Base-by-base conservation (phyloP, 495 filamentous ascomycete genomes). In the Penicillium coprophilum region DNA sequence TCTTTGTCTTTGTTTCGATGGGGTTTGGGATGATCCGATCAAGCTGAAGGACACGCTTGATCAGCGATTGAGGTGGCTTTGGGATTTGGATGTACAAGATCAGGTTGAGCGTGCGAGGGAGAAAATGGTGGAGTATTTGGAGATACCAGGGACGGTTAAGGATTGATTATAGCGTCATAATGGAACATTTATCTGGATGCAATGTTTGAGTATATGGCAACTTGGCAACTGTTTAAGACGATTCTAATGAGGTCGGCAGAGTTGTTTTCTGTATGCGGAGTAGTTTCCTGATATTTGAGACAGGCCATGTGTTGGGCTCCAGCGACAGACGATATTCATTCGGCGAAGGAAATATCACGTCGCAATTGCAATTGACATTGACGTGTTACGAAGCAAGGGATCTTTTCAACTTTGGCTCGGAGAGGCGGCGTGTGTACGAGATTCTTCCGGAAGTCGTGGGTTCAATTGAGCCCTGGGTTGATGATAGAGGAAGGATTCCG, bases 11-110 rank as follows among this genome's bases (percentile, higher is more conserved):
- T 72, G 70, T 21, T 57, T 72, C 28, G 68, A 76, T n/a, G 72
- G 68, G 0, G 71, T 78, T 0, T 71, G 67, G 0, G 70, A 72
- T 28, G 74, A 84, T 55, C 71, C 78, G 49, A 59, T 65, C 0
- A 76, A 74, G 55, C 62, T 83, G 2, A 71, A 64, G 28, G 53
- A 68, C 21, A 73, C 65, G 0, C 70, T 81, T 7, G 63, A 79
- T 19, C 59, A 66, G 19, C 66, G 80, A 11, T 68, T 78, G 31
- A 65, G 74, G 24, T 83, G 81, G 81, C 77, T 85, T 17, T 85
- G 81, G 72, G 64, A 73, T 60, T 24, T 71, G 20, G 70, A 75
- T 62, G 55, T 73, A 1, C 45, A 70, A 23, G 67, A 24, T 17
- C 70, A 76, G 36, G 68, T 52, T 0, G 63, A 70, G 50, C 50